Conservation (phyloP, 495 filamentous ascomycete species). For the Aspergillus asperescens region DNA sequence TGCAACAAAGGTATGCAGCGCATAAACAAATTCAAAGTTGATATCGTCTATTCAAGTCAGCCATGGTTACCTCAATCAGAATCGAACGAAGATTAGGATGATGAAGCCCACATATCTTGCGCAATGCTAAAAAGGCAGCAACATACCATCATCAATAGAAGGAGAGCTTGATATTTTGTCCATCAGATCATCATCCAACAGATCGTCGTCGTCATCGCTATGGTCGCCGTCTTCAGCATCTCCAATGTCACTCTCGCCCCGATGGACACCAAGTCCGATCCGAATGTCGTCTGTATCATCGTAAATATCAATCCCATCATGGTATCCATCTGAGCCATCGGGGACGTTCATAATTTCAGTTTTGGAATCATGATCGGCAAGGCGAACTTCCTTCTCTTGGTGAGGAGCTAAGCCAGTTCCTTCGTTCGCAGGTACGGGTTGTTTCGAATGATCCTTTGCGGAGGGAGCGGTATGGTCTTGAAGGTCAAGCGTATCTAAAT, state of each 20-base stretch:
- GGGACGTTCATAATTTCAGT: conserved; percentile 57
- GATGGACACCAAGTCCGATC: conserved; percentile 39
- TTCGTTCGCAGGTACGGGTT: conserved; percentile 45
- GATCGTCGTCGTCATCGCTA: conserved; percentile 70
- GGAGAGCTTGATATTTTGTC: conserved; percentile 97
- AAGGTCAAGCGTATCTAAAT: conserved; percentile 86
- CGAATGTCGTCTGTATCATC: conserved; percentile 36
- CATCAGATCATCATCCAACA: conserved; percentile 84
- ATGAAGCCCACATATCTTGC: not conserved
- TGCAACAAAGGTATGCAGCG: conserved; percentile 93
- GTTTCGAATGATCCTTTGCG: conserved; percentile 72
- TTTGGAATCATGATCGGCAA: conserved; percentile 67
- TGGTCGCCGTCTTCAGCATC: conserved; percentile 55
- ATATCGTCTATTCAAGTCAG: conserved; percentile 92
- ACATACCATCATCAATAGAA: conserved; percentile 98
- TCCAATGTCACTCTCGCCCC: conserved; percentile 38
- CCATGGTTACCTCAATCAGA: conserved; percentile 16
- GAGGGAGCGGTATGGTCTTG: conserved; percentile 79
- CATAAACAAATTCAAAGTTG: conserved; percentile 99
- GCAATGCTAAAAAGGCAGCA: not conserved
- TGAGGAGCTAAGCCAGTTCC: conserved; percentile 68
- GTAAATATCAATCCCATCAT: conserved; percentile 43
- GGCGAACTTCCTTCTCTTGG: conserved; percentile 75
- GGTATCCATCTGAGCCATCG: conserved; percentile 44
- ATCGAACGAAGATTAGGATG: not conserved